Evolutionary conservation across 192 early-diverging fungal species (phyloP).

Genomic region (Phycomyces nitens): DNA sequence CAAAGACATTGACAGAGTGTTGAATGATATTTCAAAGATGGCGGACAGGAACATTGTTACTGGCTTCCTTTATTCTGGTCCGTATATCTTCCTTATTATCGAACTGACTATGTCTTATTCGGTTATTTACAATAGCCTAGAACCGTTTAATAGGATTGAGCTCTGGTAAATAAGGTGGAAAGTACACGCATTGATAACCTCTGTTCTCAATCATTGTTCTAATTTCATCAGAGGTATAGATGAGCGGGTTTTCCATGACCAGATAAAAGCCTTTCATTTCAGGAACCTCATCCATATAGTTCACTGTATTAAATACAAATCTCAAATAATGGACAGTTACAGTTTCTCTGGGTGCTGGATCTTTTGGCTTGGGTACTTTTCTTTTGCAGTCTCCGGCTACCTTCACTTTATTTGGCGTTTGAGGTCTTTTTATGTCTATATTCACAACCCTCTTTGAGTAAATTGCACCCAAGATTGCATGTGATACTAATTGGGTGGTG

Average conservation of each 20-base stretch:
- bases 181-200: constrained; percentile 9
- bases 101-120: constrained; percentile 2
- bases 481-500: background rate
- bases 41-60: background rate
- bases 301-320: background rate
- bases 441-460: background rate
- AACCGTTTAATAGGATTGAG: constrained; percentile 22
- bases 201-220: background rate
- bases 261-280: constrained; percentile 22
- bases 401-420: background rate
- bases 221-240: constrained; percentile 9
- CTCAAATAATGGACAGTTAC: background rate
- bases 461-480: background rate
- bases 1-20: constrained; percentile 7
- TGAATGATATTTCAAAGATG: constrained; percentile 12
- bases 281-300: constrained; percentile 14
- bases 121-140: constrained; percentile 19
- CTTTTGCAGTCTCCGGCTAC: background rate
- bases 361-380: background rate
- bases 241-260: constrained; percentile 25
- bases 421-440: background rate
- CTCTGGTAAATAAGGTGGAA: constrained; percentile 11
- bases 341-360: background rate
- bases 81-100: background rate
- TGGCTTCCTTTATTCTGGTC: constrained; percentile 12